Conservation (phyloP, 1,139 yeast species). For the Hansenula lynferdii region DNA sequence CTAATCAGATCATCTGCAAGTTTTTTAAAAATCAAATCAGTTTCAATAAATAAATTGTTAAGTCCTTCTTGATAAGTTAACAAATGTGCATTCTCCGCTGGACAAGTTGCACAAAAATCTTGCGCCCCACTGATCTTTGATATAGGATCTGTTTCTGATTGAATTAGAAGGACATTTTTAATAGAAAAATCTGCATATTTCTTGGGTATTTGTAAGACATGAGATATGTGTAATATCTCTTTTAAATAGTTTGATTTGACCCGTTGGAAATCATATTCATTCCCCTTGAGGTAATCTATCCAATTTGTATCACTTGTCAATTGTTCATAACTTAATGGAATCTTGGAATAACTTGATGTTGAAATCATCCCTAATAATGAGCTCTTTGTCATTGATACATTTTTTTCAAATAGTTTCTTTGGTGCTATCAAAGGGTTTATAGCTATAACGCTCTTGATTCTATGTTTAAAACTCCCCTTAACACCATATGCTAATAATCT, state of each 20-base stretch:
- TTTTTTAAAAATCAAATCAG: constrained; percentile 11
- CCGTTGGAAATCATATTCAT: constrained; percentile 3
- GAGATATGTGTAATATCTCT: constrained; percentile 5
- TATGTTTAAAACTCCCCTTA: constrained; percentile 10
- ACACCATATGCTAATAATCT: constrained; percentile 14
- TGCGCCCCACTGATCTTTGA: constrained; percentile 3
- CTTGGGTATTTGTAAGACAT: constrained; percentile 3
- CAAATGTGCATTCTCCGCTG: constrained; percentile 8
- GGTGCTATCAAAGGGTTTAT: constrained; percentile 15
- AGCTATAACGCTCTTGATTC: constrained; percentile 12
- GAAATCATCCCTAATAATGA: not conserved
- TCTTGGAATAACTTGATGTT: constrained; percentile 4
- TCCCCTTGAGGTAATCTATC: constrained; percentile 5
- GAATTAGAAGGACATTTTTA: constrained; percentile 11
- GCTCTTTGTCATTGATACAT: not conserved
- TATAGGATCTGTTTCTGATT: constrained; percentile 12
- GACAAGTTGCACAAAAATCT: constrained; percentile 8
- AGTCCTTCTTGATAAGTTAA: constrained; percentile 13
- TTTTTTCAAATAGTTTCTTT: not conserved
- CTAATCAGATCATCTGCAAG: constrained; percentile 11
- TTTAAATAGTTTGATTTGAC: constrained; percentile 6
- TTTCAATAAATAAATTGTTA: constrained; percentile 15
- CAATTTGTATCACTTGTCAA: constrained; percentile 10
- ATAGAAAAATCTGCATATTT: constrained; percentile 6
- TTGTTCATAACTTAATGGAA: constrained; percentile 3